phyloP scores from a whole-genome alignment of 2,329 filamentous ascomycete species.

The Lasiodiplodia hormozganensis region DNA sequence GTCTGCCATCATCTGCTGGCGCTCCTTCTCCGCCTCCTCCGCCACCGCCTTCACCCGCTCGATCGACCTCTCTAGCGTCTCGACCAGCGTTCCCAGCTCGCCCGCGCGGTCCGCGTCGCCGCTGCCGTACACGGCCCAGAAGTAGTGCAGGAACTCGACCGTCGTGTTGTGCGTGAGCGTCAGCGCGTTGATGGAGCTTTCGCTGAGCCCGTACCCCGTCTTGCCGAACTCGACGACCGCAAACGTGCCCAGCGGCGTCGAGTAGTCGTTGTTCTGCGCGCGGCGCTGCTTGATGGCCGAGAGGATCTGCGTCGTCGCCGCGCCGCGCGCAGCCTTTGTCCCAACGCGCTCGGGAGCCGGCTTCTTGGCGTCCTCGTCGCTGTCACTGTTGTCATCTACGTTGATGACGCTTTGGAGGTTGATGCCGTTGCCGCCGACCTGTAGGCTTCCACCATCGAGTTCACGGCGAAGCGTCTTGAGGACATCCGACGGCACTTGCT shows the following conservation, averaged over 20 bases:
- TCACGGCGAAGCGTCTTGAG: conserved; percentile 69
- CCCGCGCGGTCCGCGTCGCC: conserved; percentile 80
- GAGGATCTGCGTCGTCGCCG: conserved; percentile 71
- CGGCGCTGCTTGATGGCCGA: conserved; percentile 69
- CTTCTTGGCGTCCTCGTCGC: conserved; percentile 64
- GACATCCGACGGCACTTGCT: conserved; percentile 73
- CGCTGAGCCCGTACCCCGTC: conserved; percentile 44
- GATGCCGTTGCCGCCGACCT: conserved; percentile 40
- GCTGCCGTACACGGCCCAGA: conserved; percentile 91
- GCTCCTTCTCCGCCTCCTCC: conserved; percentile 77
- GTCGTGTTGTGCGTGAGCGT: conserved; percentile 87
- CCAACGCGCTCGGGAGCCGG: conserved; percentile 66
- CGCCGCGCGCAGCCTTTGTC: conserved; percentile 69
- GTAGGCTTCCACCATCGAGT: conserved; percentile 55
- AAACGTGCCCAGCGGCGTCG: conserved; percentile 36
- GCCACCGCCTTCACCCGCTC: conserved; percentile 83
- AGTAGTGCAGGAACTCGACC: conserved; percentile 95
- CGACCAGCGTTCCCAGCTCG: conserved; percentile 81
- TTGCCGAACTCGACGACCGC: conserved; percentile 40
- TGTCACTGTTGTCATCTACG: conserved; percentile 69
- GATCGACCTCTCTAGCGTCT: conserved; percentile 79
- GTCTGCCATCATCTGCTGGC: conserved; percentile 69
- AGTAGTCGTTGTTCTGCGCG: conserved; percentile 58
- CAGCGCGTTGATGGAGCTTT: conserved; percentile 65
- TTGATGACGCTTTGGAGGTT: conserved; percentile 71